A percentile compares a stretch with the other conserved stretches of the same genome.
Conservation (phyloP, 2,329 filamentous ascomycete genomes). For the Tolypocladium pustulatum region DNA sequence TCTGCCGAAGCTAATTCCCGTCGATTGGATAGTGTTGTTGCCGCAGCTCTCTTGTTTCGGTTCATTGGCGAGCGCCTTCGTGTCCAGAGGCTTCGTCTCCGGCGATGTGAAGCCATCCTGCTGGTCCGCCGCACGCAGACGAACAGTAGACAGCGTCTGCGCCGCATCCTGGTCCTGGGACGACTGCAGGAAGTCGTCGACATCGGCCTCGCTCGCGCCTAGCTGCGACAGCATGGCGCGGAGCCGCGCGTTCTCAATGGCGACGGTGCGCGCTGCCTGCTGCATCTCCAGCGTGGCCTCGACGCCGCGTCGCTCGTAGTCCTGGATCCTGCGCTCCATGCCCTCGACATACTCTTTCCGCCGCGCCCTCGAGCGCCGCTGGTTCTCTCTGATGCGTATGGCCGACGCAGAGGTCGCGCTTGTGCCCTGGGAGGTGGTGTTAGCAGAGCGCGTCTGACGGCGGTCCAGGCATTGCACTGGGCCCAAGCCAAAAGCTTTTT, state of each 20-base stretch:
- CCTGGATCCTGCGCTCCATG: constrained; percentile 33
- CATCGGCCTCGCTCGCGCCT: constrained; percentile 26
- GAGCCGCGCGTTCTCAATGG: constrained; percentile 35
- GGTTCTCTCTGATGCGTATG: constrained; percentile 37
- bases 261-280: constrained; percentile 37
- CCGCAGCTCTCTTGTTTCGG: neutral
- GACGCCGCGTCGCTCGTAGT: constrained; percentile 36
- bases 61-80: neutral
- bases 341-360: constrained; percentile 37
- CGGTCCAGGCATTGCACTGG: neutral
- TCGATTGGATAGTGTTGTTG: neutral
- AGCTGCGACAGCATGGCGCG: constrained; percentile 28
- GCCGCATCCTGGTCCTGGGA: constrained; percentile 21
- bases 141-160: constrained; percentile 11
- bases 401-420: constrained; percentile 19
- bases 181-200: constrained; percentile 28
- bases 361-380: constrained; percentile 41
- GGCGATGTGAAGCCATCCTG: neutral
- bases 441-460: neutral
- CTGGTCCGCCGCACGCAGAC: neutral
- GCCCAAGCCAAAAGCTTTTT: neutral
- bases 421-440: constrained; percentile 4
- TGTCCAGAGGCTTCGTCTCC: neutral
- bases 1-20: neutral
- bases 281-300: constrained; percentile 44